phyloP scores from a whole-genome alignment of 2,329 filamentous ascomycete genomes.

The Myriosclerotinia curreyana region DNA sequence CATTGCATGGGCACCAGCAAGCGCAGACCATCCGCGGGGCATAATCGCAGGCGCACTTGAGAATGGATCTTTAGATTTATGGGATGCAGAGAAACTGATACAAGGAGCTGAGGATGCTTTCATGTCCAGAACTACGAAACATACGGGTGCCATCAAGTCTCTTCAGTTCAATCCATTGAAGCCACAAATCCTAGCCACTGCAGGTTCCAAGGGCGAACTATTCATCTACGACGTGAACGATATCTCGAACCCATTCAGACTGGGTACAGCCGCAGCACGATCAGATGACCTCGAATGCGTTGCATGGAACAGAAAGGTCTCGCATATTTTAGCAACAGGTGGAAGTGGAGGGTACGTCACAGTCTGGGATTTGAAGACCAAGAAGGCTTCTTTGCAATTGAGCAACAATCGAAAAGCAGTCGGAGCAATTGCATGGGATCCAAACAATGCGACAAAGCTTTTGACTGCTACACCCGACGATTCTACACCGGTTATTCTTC shows the following conservation, averaged over 20 bases:
- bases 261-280: conserved; percentile 83
- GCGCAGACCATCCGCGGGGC: conserved; percentile 73
- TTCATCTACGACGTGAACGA: conserved; percentile 96
- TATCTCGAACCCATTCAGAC: conserved; percentile 77
- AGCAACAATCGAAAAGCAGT: conserved; percentile 93
- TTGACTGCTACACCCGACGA: conserved; percentile 90
- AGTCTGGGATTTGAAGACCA: conserved; percentile 97
- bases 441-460: conserved; percentile 89
- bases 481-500: conserved; percentile 77
- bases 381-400: conserved; percentile 92
- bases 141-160: conserved; percentile 88
- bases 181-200: conserved; percentile 86
- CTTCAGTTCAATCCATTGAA: conserved; percentile 95
- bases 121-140: conserved; percentile 83
- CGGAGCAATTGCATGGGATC: conserved; percentile 96
- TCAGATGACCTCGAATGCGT: conserved; percentile 94
- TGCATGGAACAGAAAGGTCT: conserved; percentile 97
- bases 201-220: conserved; percentile 90
- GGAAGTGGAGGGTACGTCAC: conserved; percentile 93
- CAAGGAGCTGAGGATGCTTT: conserved; percentile 65
- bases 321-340: conserved; percentile 93
- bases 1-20: conserved; percentile 86
- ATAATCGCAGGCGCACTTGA: conserved; percentile 95
- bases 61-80: conserved; percentile 88
- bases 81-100: conserved; percentile 75